Evolutionary conservation across 2,329 filamentous ascomycete species (phyloP), one percentile per base, ranked within the genome.

Genomic region (Verticillium dahliae): DNA sequence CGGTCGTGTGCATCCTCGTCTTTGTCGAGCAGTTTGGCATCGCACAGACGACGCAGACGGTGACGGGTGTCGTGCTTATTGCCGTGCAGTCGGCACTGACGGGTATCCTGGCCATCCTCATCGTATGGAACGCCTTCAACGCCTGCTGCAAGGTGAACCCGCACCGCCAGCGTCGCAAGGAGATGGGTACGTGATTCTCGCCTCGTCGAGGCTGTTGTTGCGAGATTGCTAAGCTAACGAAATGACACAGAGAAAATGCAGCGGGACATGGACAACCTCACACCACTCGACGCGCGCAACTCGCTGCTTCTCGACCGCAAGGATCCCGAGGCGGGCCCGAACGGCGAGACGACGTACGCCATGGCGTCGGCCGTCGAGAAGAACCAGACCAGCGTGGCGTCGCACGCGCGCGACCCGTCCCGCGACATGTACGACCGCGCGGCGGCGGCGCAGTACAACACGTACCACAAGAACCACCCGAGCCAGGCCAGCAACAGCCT

Each of bases 21-120:
- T 99, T 98, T 69, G 94, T 98, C 34, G 90, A 98, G 72, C 89
- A 98, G 76, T 87, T 99, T 60, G 91, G 90, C 62, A 89, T 99
- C 67, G 84, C 87, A 6, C 89, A 97, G 75, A 96, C 93, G 10
- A 97, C 94, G 10, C 92, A 97, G 80, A 98, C 95, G 0, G 85
- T 98, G 58, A 94, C 91, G 15, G 95, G 95, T 61, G 86, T 98
- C n/a, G 91, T 92, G 15, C 83, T 99, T 62, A 95, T 98, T 67
- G 91, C 88, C n/a, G 83, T 98, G 5, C 95, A 99, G 76, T 91
- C 91, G 0, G 85, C 88, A 0, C 78, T 99, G 67, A 96, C 93
- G 6, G 92, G 85, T 64, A 75, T 92, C 31, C 81, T 99, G 61
- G 93, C 91, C 3, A 90, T 98, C 59, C 81, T 98, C 35, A 96